Evolutionary conservation across 352 stramenopile species (phyloP), one percentile per base, ranked within the genome.

Genomic region (Globisporangium canariense): DNA sequence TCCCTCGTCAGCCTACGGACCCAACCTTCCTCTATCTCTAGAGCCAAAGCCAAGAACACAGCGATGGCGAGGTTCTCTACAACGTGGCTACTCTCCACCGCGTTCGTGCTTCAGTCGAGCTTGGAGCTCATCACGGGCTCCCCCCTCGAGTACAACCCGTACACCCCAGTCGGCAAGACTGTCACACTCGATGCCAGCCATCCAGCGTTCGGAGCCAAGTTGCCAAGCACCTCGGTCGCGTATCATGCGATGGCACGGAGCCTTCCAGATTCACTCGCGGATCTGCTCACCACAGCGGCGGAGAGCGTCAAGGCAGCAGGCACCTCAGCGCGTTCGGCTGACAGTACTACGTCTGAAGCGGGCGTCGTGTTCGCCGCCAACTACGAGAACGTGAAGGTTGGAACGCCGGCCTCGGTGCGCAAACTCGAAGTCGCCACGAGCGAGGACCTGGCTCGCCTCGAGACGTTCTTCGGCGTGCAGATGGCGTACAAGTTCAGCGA

Each of bases 361-460:
- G 46, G 58, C 8, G 36, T 58, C 14, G 59, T 65, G 14, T n/a
- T 65, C 11, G 8, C 59, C 14, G 47, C 47, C 4, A 49, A 43
- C 16, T 65, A 58, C n/a, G 59, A 57, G 30, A 50, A 65, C 49
- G 20, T n/a, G 16, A 25, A 34, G 3, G 20, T 51, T 8, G 49
- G 22, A 58, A 22, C 2, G 2, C 47, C 54, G n/a, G 28, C 40
- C 5, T 5, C 50, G 8, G 28, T 34, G 11, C 59, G 53, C n/a
- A 46, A 65, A 13, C 59, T 65, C 8, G 59, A 65, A 30, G 59
- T 58, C 5, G 14, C 38, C 10, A 58, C 62, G 60, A 85, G 54
- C 49, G 65, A 64, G 57, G 76, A 85, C 51, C 75, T 82, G 52
- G 49, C 68, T 51, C 77, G 79, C 56, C 70, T 85, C 38, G 76